Evolutionary conservation across 2,329 filamentous ascomycete species (phyloP), one percentile per base, ranked within the genome.

Genomic region (Hawksworthiomyces lignivorus): DNA sequence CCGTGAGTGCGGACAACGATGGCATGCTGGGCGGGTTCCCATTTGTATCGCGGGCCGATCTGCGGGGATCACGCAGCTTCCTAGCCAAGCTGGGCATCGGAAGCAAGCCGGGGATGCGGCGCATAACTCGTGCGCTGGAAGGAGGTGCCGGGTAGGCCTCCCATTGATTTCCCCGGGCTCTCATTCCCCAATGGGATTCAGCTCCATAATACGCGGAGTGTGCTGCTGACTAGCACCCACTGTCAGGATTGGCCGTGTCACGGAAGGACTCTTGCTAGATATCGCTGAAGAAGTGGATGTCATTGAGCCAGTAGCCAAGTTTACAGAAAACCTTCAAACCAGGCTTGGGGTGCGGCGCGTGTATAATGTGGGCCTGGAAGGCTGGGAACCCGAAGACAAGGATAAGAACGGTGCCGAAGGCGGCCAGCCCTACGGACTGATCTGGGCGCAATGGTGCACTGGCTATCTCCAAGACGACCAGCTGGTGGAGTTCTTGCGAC

Each of bases 391-490:
- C 1, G 63, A 54, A 0, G 52, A 61, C 2, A 65, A 56, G 11
- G 53, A 61, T 10, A 26, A 9, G 27, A 33, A 36, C 14, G 18
- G 20, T 1, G 62, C 53, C 1, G 54, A 62, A 3, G 65, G 56
- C 9, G 53, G 61, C 8, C 22, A 11, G 14, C 58, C 63, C 36
- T 96, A 96, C 61, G 83, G 89, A 57, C 60, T 95, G 34, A 79
- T 96, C 47, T 95, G 87, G 86, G 82, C 77, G 39, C 89, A 96
- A 61, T 95, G 89, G 88, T 96, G 88, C 60, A 62, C 90, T 7
- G 84, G 86, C 19, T 83, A 96, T 59, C 65, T 95, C 41, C 87
- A 76, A 0, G 87, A 95, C 56, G 62, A 62, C 7, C 79, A 94
- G 58, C 58, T 96, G 4, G 67, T 84, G 1, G 65, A 64, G 3